Percentiles rank a stretch among this genome's conserved stretches.
These are phyloP conservation scores for Pythium myriotylum DNA, from an alignment of 352 stramenopile species.

Conservation along the genomic window DNA sequence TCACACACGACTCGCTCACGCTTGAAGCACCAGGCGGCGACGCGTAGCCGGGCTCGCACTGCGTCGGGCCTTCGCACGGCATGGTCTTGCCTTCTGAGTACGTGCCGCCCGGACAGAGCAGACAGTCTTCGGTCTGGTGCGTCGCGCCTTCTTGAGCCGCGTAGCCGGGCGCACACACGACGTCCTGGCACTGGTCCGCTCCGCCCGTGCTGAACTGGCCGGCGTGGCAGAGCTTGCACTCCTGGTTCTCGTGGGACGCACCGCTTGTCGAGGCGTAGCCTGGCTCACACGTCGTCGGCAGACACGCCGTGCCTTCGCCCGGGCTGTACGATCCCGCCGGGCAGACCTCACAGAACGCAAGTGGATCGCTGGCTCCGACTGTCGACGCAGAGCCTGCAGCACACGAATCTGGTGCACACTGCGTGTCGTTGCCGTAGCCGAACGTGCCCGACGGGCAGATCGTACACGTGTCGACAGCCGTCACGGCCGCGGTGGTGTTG, in stretches of 20 bases:
- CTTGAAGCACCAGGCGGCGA: constrained; percentile 36
- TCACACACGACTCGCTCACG: constrained; percentile 33
- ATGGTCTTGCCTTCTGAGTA: constrained; percentile 36
- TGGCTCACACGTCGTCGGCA: constrained; percentile 28
- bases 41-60: constrained; percentile 34
- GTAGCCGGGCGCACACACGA: constrained; percentile 34
- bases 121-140: constrained; percentile 36
- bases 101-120: constrained; percentile 32
- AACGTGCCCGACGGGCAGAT: constrained; percentile 38
- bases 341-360: constrained; percentile 39
- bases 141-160: constrained; percentile 35
- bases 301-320: constrained; percentile 32
- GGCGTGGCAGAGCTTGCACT: constrained; percentile 35
- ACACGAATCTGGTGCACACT: constrained; percentile 36
- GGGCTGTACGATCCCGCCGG: constrained; percentile 36
- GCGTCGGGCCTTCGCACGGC: constrained; percentile 37
- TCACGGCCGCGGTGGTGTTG: constrained; percentile 14
- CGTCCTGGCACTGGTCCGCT: constrained; percentile 31
- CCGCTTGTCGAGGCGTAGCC: constrained; percentile 31
- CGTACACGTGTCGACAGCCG: constrained; percentile 29
- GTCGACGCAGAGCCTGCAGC: constrained; percentile 32
- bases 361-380: constrained; percentile 31
- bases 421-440: constrained; percentile 35
- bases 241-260: constrained; percentile 28
- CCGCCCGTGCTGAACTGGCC: constrained; percentile 40